phyloP scores from a whole-genome alignment of 306 rosid species.

The Lotus japonicus region DNA sequence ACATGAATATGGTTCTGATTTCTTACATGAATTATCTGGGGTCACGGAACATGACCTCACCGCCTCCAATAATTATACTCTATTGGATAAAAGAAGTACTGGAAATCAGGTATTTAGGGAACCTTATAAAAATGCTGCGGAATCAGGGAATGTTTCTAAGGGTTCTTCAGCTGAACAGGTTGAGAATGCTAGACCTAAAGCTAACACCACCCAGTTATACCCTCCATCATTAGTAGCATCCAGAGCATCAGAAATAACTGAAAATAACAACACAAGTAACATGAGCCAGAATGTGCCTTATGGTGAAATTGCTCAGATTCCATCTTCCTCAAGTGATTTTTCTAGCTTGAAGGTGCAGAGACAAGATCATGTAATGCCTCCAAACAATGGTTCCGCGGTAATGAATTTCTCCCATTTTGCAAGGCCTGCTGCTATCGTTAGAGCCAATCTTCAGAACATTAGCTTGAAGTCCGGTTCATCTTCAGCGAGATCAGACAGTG shows the following conservation, averaged over 20 bases:
- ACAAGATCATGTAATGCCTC: constrained; percentile 40
- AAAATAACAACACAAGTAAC: constrained; percentile 34
- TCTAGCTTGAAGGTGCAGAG: constrained; percentile 40
- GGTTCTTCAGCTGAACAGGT: constrained; percentile 40
- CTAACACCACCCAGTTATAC: constrained; percentile 33
- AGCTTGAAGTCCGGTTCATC: constrained; percentile 33
- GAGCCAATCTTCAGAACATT: constrained; percentile 58
- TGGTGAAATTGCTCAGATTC: constrained; percentile 38
- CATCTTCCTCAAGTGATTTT: constrained; percentile 45
- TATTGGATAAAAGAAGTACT: constrained; percentile 41
- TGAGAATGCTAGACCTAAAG: constrained; percentile 39
- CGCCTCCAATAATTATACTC: constrained; percentile 31
- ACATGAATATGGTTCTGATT: constrained; percentile 60
- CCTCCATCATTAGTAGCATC: constrained; percentile 44
- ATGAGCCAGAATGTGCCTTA: constrained; percentile 24
- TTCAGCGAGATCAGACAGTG: constrained; percentile 31
- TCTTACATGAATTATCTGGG: constrained; percentile 58
- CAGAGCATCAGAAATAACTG: constrained; percentile 32
- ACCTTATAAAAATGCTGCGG: no score
- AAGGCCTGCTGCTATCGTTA: constrained; percentile 66
- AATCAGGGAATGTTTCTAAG: constrained; percentile 42
- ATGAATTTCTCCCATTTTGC: constrained; percentile 92
- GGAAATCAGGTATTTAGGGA: constrained; percentile 43
- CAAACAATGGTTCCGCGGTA: constrained; percentile 32
- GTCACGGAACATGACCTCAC: constrained; percentile 42